A percentile compares a stretch with the other conserved stretches of the same genome.
Evolutionary conservation across 306 rosid genomes (phyloP).

Genomic region (Erythrophleum fordii): DNA sequence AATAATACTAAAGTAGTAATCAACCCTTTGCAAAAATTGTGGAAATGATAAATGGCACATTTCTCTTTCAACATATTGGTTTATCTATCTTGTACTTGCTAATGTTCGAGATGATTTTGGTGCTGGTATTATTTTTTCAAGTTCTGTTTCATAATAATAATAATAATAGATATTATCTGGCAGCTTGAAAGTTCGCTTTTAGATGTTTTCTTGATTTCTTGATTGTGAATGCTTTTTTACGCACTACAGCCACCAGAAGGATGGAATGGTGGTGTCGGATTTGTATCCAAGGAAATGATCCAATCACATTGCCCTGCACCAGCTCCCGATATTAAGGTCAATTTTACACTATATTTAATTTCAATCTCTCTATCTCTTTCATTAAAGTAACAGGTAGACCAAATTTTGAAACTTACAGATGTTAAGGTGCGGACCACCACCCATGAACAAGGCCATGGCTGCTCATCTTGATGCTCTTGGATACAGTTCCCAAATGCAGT

Average conservation of each 20-base stretch:
- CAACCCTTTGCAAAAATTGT: neutral
- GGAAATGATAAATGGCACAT: neutral
- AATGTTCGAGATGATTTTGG: neutral
- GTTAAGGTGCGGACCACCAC: constrained; percentile 64
- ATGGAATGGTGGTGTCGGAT: constrained; percentile 66
- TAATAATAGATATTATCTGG: neutral
- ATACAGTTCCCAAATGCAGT: constrained; percentile 53
- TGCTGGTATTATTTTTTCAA: constrained; percentile 1
- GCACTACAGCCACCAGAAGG: constrained; percentile 53
- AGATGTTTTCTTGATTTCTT: neutral
- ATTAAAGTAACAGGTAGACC: neutral
- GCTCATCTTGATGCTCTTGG: constrained; percentile 48
- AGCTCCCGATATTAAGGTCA: constrained; percentile 55
- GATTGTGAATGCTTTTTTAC: constrained; percentile 5
- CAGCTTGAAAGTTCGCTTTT: neutral
- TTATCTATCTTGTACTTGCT: neutral
- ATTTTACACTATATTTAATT: neutral
- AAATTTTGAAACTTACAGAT: constrained; percentile 38
- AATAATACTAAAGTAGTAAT: neutral
- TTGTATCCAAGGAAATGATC: constrained; percentile 56
- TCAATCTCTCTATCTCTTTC: neutral
- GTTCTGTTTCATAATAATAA: constrained; percentile 6
- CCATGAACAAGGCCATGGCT: constrained; percentile 64
- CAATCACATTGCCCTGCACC: constrained; percentile 56
- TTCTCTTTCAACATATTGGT: neutral